Conservation (phyloP, 805 yeast species). For the Isabelozyma pseudorhagii region DNA sequence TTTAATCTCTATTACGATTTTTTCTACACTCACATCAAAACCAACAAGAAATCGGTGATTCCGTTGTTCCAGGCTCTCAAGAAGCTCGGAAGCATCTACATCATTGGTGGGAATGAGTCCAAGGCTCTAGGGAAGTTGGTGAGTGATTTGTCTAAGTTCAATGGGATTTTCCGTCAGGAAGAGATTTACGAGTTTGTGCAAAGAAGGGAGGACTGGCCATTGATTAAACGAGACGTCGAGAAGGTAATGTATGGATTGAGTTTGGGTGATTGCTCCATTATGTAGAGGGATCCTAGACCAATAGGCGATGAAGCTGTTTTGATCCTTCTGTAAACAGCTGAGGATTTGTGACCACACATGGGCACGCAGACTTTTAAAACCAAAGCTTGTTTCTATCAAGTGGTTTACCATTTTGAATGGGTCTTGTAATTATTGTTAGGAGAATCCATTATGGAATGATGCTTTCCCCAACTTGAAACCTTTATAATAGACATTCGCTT, state of each 20-base stretch:
- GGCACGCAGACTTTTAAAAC: no score
- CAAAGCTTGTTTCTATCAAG: no score
- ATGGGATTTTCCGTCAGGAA: conserved; percentile 87
- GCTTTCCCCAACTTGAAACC: no score
- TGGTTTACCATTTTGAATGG: no score
- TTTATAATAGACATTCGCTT: no score
- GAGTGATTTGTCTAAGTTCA: conserved; percentile 78
- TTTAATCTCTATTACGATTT: conserved; percentile 76
- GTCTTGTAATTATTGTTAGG: no score
- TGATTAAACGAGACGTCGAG: conserved; percentile 76
- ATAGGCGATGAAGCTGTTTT: no score
- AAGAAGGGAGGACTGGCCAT: conserved; percentile 81
- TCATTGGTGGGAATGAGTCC: conserved; percentile 69
- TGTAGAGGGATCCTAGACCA: conserved; percentile 20
- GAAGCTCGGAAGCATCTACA: conserved; percentile 77
- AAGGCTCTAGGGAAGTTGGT: conserved; percentile 81
- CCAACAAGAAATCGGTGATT: conserved; percentile 64
- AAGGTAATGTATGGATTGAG: conserved; percentile 93
- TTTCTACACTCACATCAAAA: conserved; percentile 43
- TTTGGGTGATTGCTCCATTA: conserved; percentile 67
- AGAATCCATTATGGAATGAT: no score
- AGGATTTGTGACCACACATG: no score
- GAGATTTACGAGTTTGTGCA: conserved; percentile 92
- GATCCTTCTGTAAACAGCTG: no score
- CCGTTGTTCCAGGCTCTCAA: conserved; percentile 79